Percentiles rank a stretch among this genome's conserved stretches.
phyloP scores from a whole-genome alignment of 108 stramenopile species.

The Fragilaria crotonensis region DNA sequence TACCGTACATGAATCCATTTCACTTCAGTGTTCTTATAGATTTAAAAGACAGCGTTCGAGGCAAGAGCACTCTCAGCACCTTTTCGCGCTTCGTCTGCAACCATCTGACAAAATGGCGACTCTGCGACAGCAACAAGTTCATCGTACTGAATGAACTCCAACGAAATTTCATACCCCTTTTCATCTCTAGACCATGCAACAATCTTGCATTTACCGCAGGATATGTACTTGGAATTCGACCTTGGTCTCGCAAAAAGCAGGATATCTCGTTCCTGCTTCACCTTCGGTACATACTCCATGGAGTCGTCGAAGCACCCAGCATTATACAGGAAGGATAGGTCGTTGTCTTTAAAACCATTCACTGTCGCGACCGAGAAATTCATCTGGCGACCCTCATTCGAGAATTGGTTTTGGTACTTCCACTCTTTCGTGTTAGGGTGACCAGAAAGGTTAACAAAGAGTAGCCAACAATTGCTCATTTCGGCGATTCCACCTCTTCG shows the following conservation, averaged over 20 bases:
- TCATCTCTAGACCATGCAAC: no score
- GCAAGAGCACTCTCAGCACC: no score
- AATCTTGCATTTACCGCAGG: slow-evolving; percentile 21
- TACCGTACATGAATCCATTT: no score
- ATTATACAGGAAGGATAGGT: not conserved
- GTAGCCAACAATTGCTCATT: slow-evolving; percentile 21
- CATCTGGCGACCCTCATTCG: slow-evolving; percentile 17
- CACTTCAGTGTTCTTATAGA: no score
- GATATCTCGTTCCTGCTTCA: slow-evolving; percentile 1
- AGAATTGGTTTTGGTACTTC: slow-evolving; percentile 16
- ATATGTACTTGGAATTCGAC: slow-evolving; percentile 16
- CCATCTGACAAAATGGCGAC: no score
- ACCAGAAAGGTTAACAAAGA: slow-evolving; percentile 30
- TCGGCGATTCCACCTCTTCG: slow-evolving; percentile 21
- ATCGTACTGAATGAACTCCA: no score
- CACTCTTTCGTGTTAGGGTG: not conserved
- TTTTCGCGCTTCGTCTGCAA: no score
- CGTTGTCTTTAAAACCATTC: not conserved
- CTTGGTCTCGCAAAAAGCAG: slow-evolving; percentile 20
- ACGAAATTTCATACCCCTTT: no score
- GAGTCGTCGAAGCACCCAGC: not conserved
- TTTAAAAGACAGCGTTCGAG: no score
- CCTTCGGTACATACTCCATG: not conserved
- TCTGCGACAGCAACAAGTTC: no score
- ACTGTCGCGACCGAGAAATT: slow-evolving; percentile 13